Evolutionary conservation across 228 moss, liverwort and hornwort species (phyloP), one percentile per base, ranked within the genome.

Genomic region (Sphagnum fallax): DNA sequence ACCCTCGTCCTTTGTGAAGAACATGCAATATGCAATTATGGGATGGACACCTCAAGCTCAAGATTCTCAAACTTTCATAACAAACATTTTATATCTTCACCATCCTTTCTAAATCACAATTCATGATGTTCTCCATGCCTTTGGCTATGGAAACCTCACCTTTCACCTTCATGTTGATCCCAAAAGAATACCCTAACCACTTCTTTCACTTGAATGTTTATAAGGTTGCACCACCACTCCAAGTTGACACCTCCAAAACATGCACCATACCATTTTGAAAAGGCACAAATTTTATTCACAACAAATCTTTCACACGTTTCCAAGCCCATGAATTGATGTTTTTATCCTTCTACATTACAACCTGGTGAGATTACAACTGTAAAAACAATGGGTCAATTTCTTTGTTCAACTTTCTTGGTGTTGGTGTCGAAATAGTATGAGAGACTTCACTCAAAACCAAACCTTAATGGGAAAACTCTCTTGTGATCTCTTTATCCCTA

Each of bases 271-370:
- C 83, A 16, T 79, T 74, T 53, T 89, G 91, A 50, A 89, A 88
- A 65, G 69, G 69, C 67, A 88, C 84, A 11, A 82, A 74, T 58
- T 90, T 88, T 53, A 79, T 75, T 2, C 74, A 55, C 13, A 94
- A 69, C 6, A 94, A 84, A 66, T 83, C 90, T 83, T 84, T 85
- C 62, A 91, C 83, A 13, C 93, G 80, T 12, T 65, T 66, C 72
- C 75, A 63, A 50, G 93, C 93, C 93, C 91, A 93, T 4, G 87
- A 76, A 58, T 87, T 93, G 2, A 93, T 4, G 69, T 76, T 82
- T 77, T 84, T 91, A 79, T 93, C 93, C 85, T 93, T 91, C 93
- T 91, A 91, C 51, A 91, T 93, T 61, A 91, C 93, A 68, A 89
- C 93, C 72, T 84, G 87, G 69, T 94, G 91, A 91, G 88, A 91